A percentile compares a stretch with the other conserved stretches of the same genome.
These are phyloP conservation scores for Candida labiduridarum DNA, from an alignment of 1,139 yeast species.

Conservation along the genomic window DNA sequence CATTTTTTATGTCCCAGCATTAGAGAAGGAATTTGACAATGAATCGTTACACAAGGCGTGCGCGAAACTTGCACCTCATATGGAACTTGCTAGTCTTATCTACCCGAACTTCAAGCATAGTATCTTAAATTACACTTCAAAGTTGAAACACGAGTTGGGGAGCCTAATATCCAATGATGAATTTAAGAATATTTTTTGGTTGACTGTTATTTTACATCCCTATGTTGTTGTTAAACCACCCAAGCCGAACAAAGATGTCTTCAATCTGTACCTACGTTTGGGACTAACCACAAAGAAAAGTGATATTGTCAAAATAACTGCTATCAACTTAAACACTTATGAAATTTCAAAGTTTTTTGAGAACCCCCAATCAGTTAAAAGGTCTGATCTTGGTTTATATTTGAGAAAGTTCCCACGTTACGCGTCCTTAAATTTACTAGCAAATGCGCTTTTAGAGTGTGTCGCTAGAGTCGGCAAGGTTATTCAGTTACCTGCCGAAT, in stretches of 20 bases:
- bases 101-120: slow-evolving; percentile 22
- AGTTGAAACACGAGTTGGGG: slow-evolving; percentile 13
- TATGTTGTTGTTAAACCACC: slow-evolving; percentile 28
- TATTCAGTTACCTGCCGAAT: slow-evolving; percentile 11
- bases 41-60: slow-evolving; percentile 11
- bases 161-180: slow-evolving; percentile 21
- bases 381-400: slow-evolving; percentile 65
- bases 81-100: slow-evolving; percentile 23
- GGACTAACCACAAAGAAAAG: slow-evolving; percentile 68
- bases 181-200: slow-evolving; percentile 45
- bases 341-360: slow-evolving; percentile 21
- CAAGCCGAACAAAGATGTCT: slow-evolving; percentile 11
- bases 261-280: slow-evolving; percentile 50
- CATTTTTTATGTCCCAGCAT: slow-evolving; percentile 54
- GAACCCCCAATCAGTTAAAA: slow-evolving; percentile 26
- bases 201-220: slow-evolving; percentile 50
- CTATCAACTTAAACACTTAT: slow-evolving; percentile 29
- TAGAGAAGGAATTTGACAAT: slow-evolving; percentile 23
- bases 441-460: slow-evolving; percentile 33
- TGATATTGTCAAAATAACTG: slow-evolving; percentile 55
- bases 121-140: slow-evolving; percentile 8
- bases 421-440: slow-evolving; percentile 47
- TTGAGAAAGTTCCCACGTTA: slow-evolving; percentile 57
- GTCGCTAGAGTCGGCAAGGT: slow-evolving; percentile 7
- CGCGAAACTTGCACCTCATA: slow-evolving; percentile 19